Evolutionary conservation across 768 basidiomycete species (phyloP).

Genomic region (Xerocomus spinulosus): DNA sequence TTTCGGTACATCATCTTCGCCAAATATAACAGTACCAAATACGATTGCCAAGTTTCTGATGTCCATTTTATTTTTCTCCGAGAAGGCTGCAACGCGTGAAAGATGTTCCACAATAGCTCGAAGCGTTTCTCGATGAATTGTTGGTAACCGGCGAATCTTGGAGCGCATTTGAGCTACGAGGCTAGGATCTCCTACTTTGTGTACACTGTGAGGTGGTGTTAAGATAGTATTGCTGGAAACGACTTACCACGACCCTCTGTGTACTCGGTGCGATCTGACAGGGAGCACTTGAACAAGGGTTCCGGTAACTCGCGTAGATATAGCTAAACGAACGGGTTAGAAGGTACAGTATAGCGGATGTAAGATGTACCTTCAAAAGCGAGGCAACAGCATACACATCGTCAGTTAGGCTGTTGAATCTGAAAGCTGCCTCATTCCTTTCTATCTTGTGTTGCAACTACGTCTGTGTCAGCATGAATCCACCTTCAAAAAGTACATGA

Average conservation of each 20-base stretch:
- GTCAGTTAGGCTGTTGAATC: conserved; percentile 64
- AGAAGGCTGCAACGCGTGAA: conserved; percentile 57
- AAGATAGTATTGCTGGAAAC: not conserved
- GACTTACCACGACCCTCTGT: conserved; percentile 67
- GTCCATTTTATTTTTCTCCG: conserved; percentile 90
- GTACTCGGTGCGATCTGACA: conserved; percentile 79
- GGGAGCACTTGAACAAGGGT: conserved; percentile 76
- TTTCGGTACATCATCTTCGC: conserved; percentile 85
- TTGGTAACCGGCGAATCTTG: conserved; percentile 78
- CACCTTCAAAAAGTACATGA: not conserved
- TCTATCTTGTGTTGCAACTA: conserved; percentile 87
- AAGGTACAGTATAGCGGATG: not conserved
- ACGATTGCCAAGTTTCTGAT: conserved; percentile 88
- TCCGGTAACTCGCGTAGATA: conserved; percentile 88
- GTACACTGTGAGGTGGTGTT: not conserved
- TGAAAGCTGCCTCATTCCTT: conserved; percentile 70
- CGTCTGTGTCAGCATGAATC: conserved; percentile 3
- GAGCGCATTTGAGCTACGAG: conserved; percentile 76
- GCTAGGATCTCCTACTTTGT: conserved; percentile 59
- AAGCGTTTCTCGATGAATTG: conserved; percentile 81
- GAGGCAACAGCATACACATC: conserved; percentile 84
- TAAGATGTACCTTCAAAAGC: conserved; percentile 63
- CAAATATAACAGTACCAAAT: conserved; percentile 85
- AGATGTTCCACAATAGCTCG: conserved; percentile 81
- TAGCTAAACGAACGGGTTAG: conserved; percentile 37